Percentiles rank a stretch among this genome's conserved stretches.
phyloP scores from a whole-genome alignment of 176 grass and related monocot genomes.

The Microstegium vimineum region DNA sequence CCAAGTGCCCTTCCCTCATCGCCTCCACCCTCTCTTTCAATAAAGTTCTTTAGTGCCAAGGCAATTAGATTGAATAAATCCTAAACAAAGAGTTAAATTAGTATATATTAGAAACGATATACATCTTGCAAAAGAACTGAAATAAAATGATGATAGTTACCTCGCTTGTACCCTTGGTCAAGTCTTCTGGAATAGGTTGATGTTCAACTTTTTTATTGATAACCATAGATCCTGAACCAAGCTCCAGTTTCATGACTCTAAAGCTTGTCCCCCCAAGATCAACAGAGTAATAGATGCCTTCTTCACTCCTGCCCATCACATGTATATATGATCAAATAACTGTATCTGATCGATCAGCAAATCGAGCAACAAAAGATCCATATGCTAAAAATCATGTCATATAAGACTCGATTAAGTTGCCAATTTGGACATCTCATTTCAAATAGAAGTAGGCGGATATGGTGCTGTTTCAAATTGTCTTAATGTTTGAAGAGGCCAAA shows the following conservation, averaged over 20 bases:
- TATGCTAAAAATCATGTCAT: background rate
- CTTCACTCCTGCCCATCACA: conserved; percentile 48
- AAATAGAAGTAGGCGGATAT: background rate
- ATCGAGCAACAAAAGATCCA: background rate
- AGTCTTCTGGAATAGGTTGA: conserved; percentile 55
- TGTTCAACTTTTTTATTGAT: conserved; percentile 60
- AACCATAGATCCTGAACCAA: conserved; percentile 56
- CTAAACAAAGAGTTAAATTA: conserved; percentile 40
- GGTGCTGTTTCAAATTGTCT: background rate
- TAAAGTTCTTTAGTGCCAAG: conserved; percentile 54
- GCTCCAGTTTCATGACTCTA: conserved; percentile 76
- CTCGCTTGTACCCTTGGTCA: conserved; percentile 68
- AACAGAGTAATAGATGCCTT: conserved; percentile 80
- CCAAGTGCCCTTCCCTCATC: conserved; percentile 52
- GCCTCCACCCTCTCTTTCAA: conserved; percentile 48
- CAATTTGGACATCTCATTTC: background rate
- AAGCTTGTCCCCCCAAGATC: conserved; percentile 82
- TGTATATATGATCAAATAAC: background rate
- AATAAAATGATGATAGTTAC: conserved; percentile 34
- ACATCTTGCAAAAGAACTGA: background rate
- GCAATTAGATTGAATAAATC: conserved; percentile 80
- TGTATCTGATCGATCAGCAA: background rate
- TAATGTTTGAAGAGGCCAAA: background rate
- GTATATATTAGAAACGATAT: background rate
- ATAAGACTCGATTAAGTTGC: background rate